A percentile compares a stretch with the other conserved stretches of the same genome.
phyloP scores from a whole-genome alignment of 495 filamentous ascomycete genomes.

The Aspergillus incahuasiensis region DNA sequence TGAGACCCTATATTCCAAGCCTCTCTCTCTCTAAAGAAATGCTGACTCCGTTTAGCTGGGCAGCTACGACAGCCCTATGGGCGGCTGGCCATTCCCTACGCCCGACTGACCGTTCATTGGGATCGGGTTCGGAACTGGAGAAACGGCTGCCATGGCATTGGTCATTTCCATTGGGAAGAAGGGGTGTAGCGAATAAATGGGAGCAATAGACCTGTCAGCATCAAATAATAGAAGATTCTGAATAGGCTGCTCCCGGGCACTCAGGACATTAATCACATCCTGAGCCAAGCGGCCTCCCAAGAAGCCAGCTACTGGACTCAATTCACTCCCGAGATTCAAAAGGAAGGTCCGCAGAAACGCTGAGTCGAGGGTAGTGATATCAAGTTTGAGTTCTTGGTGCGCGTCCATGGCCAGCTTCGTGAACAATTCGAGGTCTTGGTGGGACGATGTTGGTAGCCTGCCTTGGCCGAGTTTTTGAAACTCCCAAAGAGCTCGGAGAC shows the following conservation, averaged over 20 bases:
- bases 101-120: constrained; percentile 17
- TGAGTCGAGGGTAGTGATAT: constrained; percentile 66
- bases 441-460: constrained; percentile 51
- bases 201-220: constrained; percentile 69
- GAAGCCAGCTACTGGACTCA: constrained; percentile 84
- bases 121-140: constrained; percentile 31
- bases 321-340: constrained; percentile 73
- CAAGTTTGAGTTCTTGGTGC: constrained; percentile 71
- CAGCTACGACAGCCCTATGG: neutral
- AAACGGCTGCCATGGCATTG: constrained; percentile 23
- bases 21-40: neutral
- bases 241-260: constrained; percentile 82
- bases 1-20: neutral
- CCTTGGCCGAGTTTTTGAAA: constrained; percentile 55
- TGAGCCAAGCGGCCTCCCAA: constrained; percentile 87
- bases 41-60: neutral
- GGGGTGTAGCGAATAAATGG: constrained; percentile 78
- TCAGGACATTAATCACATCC: constrained; percentile 94
- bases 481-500: constrained; percentile 78
- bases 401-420: constrained; percentile 71
- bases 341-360: constrained; percentile 79
- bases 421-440: constrained; percentile 61
- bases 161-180: constrained; percentile 45
- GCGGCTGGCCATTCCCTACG: constrained; percentile 10
- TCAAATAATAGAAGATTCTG: constrained; percentile 95